Base-by-base conservation (phyloP, 1,284 basidiomycete genomes). In the Cryptococcus wingfieldii region DNA sequence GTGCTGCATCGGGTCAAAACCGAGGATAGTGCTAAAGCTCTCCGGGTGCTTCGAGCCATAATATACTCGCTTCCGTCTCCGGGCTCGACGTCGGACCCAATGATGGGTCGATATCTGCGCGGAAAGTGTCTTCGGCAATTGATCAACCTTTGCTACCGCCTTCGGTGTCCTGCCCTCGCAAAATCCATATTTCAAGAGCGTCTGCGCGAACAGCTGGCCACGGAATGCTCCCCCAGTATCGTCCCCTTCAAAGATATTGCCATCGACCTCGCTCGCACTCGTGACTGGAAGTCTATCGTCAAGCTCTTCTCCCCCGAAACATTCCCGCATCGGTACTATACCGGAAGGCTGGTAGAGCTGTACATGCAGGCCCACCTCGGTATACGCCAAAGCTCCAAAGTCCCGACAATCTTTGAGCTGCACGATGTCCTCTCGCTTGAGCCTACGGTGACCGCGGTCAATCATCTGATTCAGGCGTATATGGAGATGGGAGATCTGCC, bases 301-400 rank as follows among this genome's bases (percentile, higher is more conserved):
- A 56, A 59, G 4, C 46, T 68, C 6, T 63, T 68, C 51, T 51
- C 60, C 10, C 59, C 60, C 2, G 50, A 47, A 16, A 45, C 42
- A 2, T 61, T 63, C 18, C 67, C 68, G 2, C 18, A 41, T 19
- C 31, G 50, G 13, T 45, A 53, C 4, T 62, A 56, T 44, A 66
- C 66, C 0, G 51, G 66, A 0, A 31, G 55, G 1, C 39, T 67
- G 28, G 23, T 69, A 1, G 52, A 55, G 3, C 54, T 55, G 19
- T 58, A 61, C 31, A 63, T 70, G 59, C 61, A 63, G 19, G 65
- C 69, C 14, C 59, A 65, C 47, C 54, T 72, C 13, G 59, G 54
- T n/a, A 53, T 56, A 12, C 51, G 51, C n/a, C 56, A 64, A 51
- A 58, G 63, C 8, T 54, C 59, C n/a, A 65, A 53, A n/a, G 56